Conservation (phyloP, 352 stramenopile species). For the Globisporangium recalcitrans region DNA sequence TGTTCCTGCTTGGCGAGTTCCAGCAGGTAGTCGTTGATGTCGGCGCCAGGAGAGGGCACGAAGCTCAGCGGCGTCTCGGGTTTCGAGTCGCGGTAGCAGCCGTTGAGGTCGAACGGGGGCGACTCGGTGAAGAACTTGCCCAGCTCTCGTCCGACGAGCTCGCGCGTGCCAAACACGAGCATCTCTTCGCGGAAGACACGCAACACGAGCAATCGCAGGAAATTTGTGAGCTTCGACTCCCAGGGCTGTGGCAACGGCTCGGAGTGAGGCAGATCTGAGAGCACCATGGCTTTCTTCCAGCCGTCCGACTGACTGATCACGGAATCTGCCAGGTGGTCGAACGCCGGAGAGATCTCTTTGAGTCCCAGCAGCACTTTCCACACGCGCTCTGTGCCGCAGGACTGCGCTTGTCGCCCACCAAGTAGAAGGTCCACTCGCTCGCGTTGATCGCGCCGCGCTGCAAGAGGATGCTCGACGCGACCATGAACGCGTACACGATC, state of each 20-base stretch:
- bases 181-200: conserved; percentile 89
- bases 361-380: conserved; percentile 73
- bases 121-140: conserved; percentile 87
- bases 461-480: conserved; percentile 84
- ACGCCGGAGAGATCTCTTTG: conserved; percentile 54
- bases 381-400: conserved; percentile 48
- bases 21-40: conserved; percentile 93
- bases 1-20: conserved; percentile 90
- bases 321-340: conserved; percentile 40
- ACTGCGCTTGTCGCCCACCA: conserved; percentile 83
- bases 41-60: conserved; percentile 88
- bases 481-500: conserved; percentile 93
- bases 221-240: conserved; percentile 73
- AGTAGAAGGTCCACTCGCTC: conserved; percentile 85
- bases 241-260: conserved; percentile 61
- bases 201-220: conserved; percentile 89
- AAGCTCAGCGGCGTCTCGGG: conserved; percentile 92
- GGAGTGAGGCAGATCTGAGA: conserved; percentile 73
- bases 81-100: conserved; percentile 91
- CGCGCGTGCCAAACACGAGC: conserved; percentile 81
- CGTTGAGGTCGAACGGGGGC: conserved; percentile 89
- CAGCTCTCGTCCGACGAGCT: conserved; percentile 80
- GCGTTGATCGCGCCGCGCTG: conserved; percentile 64
- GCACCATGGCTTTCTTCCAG: conserved; percentile 78
- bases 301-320: conserved; percentile 35